These are phyloP conservation scores for Hordeum vulgare DNA, from an alignment of 176 grass and related monocot genomes.

Conservation along the genomic window MorexV3_pseudomolecules_assembly NC_058524.1:122824128-122824627, in stretches of 20 bases:
- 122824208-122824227: conserved; percentile 58
- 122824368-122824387: background rate
- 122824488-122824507: background rate
- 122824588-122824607: background rate
- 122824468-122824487: background rate
- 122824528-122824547: background rate
- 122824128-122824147: background rate
- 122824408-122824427: background rate
- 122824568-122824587: background rate
- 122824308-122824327: conserved; percentile 67
- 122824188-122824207: conserved; percentile 79
- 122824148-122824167: background rate
- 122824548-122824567: background rate
- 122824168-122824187: conserved; percentile 31
- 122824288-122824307: conserved; percentile 77
- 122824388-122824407: background rate
- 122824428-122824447: background rate
- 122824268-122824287: conserved; percentile 89
- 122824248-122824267: conserved; percentile 93
- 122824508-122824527: background rate
- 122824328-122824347: conserved; percentile 77
- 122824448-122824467: background rate
- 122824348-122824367: background rate
- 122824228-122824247: conserved; percentile 63
- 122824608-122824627: background rate